Conservation (phyloP, 257 asterid genomes). For the Thymus mandschuricus region DNA sequence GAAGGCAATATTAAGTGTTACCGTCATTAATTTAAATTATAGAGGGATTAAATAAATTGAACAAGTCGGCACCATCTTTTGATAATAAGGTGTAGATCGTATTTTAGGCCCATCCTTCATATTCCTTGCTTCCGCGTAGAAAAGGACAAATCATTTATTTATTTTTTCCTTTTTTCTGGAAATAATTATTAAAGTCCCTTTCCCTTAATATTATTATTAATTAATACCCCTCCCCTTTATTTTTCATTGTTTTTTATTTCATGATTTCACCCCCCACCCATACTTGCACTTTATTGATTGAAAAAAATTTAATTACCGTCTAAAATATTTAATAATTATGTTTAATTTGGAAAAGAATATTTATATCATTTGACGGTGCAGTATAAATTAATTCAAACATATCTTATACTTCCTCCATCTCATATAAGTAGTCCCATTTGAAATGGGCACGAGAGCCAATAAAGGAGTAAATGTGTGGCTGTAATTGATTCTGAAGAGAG, state of each 20-base stretch:
- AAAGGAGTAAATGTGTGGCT: too few relatives aligned
- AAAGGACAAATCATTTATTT: conserved; percentile 1
- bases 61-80: too few relatives aligned
- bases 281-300: too few relatives aligned
- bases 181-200: background rate
- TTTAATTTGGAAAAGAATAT: too few relatives aligned
- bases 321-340: too few relatives aligned
- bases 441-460: too few relatives aligned
- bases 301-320: too few relatives aligned
- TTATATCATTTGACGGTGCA: too few relatives aligned
- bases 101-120: background rate
- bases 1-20: background rate
- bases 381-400: too few relatives aligned
- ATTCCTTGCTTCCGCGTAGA: conserved; percentile 21
- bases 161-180: background rate
- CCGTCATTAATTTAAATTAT: background rate
- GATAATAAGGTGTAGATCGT: background rate
- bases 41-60: background rate
- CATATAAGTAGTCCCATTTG: too few relatives aligned
- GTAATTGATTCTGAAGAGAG: too few relatives aligned
- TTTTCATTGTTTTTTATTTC: background rate
- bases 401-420: too few relatives aligned
- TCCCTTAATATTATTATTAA: background rate
- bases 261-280: background rate
- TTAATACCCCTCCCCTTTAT: background rate